These are phyloP conservation scores for Rhodotorula kratochvilovae DNA, from an alignment of 768 basidiomycete genomes.

Conservation along the genomic window DNA sequence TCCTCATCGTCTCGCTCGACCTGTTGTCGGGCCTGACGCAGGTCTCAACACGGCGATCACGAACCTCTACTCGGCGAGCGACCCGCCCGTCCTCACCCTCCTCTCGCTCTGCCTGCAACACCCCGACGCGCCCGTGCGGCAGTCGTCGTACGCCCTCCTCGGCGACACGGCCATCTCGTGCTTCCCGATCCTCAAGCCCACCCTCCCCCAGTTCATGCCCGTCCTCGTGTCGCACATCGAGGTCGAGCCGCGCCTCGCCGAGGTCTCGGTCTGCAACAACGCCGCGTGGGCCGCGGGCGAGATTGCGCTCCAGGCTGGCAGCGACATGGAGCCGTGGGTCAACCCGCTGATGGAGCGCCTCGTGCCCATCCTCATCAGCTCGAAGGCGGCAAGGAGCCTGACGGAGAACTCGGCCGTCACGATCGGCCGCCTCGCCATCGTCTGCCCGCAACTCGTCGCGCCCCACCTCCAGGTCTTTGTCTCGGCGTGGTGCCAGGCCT, in stretches of 20 bases:
- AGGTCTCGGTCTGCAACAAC: conserved; percentile 95
- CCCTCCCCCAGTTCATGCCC: conserved; percentile 81
- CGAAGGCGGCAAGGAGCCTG: conserved; percentile 85
- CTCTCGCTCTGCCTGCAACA: conserved; percentile 81
- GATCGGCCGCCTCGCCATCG: conserved; percentile 89
- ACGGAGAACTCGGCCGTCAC: conserved; percentile 99
- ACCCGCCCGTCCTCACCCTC: conserved; percentile 73
- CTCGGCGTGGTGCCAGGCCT: conserved; percentile 88
- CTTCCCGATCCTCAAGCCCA: conserved; percentile 76
- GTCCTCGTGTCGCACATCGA: conserved; percentile 85
- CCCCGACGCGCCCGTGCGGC: conserved; percentile 89
- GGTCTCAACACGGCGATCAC: conserved; percentile 74
- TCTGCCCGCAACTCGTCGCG: conserved; percentile 82
- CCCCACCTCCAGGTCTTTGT: conserved; percentile 57
- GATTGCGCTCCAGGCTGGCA: conserved; percentile 82
- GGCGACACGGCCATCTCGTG: conserved; percentile 97
- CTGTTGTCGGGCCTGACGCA: conserved; percentile 92
- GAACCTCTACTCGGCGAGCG: conserved; percentile 61
- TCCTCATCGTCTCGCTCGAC: conserved; percentile 97
- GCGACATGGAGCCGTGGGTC: conserved; percentile 89
- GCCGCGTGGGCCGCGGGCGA: conserved; percentile 99
- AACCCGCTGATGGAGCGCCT: conserved; percentile 77
- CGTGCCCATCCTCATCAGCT: conserved; percentile 85
- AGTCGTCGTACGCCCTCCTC: conserved; percentile 95
- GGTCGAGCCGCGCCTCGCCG: conserved; percentile 86